A percentile compares a stretch with the other conserved stretches of the same genome.
Conservation (phyloP, 306 rosid genomes). For the Dalbergia oliveri region DNA sequence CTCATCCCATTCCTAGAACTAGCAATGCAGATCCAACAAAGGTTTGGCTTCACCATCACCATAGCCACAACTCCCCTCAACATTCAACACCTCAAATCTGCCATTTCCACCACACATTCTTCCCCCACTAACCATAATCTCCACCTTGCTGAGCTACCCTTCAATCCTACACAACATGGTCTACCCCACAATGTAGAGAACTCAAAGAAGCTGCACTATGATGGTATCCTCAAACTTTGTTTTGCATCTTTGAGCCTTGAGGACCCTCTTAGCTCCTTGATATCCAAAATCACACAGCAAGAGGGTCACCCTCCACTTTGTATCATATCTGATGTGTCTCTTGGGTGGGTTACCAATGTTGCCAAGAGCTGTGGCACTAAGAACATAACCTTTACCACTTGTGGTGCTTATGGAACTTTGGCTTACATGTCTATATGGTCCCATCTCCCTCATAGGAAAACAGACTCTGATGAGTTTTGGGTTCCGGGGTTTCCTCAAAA, state of each 20-base stretch:
- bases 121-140: constrained; percentile 29
- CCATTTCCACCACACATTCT: constrained; percentile 43
- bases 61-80: constrained; percentile 74
- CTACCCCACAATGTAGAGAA: constrained; percentile 69
- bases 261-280: constrained; percentile 51
- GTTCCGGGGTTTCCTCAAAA: constrained; percentile 71
- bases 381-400: constrained; percentile 61
- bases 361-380: constrained; percentile 55
- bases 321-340: constrained; percentile 59
- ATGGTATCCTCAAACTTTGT: constrained; percentile 29
- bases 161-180: constrained; percentile 52
- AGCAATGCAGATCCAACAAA: constrained; percentile 63
- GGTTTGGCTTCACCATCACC: constrained; percentile 57
- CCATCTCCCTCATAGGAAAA: constrained; percentile 67
- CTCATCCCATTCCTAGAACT: constrained; percentile 71
- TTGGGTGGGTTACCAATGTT: constrained; percentile 65
- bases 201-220: constrained; percentile 61
- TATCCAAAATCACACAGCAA: constrained; percentile 46
- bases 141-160: constrained; percentile 62
- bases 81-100: constrained; percentile 62
- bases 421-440: constrained; percentile 69
- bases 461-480: constrained; percentile 57
- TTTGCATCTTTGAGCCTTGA: constrained; percentile 62
- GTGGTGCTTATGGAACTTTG: constrained; percentile 79
- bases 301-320: constrained; percentile 61